Evolutionary conservation across 768 basidiomycete genomes (phyloP).

Genomic region (Sarcodon sp.): DNA sequence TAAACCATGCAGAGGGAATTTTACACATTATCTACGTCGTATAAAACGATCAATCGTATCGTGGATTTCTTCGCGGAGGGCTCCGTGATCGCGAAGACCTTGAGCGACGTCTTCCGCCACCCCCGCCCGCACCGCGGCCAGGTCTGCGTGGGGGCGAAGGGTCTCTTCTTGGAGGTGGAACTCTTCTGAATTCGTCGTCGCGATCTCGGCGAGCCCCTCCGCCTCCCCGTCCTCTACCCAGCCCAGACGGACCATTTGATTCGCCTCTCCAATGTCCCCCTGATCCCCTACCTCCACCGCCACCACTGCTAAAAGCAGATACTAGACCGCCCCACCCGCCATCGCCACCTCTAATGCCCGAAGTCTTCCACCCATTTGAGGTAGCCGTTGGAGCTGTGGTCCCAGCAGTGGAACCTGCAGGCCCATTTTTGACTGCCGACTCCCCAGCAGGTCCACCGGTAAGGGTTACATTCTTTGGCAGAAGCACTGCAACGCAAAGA

Average conservation of each 20-base stretch:
- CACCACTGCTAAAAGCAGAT: conserved; percentile 18
- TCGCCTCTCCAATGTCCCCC: conserved; percentile 67
- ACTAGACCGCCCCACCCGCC: conserved; percentile 33
- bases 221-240: conserved; percentile 31
- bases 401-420: conserved; percentile 23
- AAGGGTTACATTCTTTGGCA: conserved; percentile 46
- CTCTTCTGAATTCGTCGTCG: conserved; percentile 26
- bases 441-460: conserved; percentile 35
- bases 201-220: conserved; percentile 17
- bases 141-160: conserved; percentile 28
- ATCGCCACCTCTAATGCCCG: conserved; percentile 19
- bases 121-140: neutral
- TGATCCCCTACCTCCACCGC: conserved; percentile 34
- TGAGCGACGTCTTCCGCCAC: neutral
- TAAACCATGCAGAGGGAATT: neutral
- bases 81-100: neutral
- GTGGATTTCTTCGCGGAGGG: neutral
- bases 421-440: conserved; percentile 35
- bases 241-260: conserved; percentile 33
- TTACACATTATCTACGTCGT: neutral
- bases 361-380: conserved; percentile 21
- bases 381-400: conserved; percentile 18
- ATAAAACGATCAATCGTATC: neutral
- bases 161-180: conserved; percentile 23
- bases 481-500: conserved; percentile 57